Evolutionary conservation across 2,329 filamentous ascomycete genomes (phyloP), one percentile per base, ranked within the genome.

Genomic region (Scedosporium aurantiacum): DNA sequence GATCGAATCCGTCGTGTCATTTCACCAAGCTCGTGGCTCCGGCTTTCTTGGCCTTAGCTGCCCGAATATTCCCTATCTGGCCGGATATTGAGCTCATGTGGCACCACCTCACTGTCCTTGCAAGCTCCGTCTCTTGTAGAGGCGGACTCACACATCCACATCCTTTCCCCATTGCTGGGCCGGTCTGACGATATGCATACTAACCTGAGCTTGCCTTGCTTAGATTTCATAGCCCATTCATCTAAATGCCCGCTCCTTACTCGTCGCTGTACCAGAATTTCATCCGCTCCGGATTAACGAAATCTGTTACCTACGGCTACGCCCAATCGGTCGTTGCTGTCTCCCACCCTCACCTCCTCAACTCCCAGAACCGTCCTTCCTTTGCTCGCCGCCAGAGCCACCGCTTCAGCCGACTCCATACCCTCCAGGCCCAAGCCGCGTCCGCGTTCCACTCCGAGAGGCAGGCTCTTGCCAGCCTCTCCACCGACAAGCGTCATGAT

Each of bases 241-340:
- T 82, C 90, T 96, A 95, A 96, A 97, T 97, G 93, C 85, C 84
- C 77, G 80, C 82, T 74, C 84, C 86, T 71, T 86, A 86, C 75
- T 86, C 83, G 65, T 83, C 82, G 72, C 78, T 87, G 67, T 86
- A 85, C 76, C 81, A 84, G 78, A 87, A 83, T 81, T 90, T 97
- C 82, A 91, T 96, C 85, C 93, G 94, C 82, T 90, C 93, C 83
- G 92, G 90, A 88, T 89, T 97, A 78, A 72, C 74, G 70, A 97
- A 97, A 81, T 91, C 92, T 71, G 89, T 97, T 75, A 93, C 91
- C 75, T 91, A 97, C 84, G 93, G 93, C 78, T 97, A 97, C 83
- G 92, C 92, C 69, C 93, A 97, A 75, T 96, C 92, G 65, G 88
- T 97, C 77, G 91, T 99, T 78, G 94, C 94, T 71, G 93, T 91